Evolutionary conservation across 2,329 filamentous ascomycete genomes (phyloP), one percentile per base, ranked within the genome.

Genomic region (Amphichorda felina): DNA sequence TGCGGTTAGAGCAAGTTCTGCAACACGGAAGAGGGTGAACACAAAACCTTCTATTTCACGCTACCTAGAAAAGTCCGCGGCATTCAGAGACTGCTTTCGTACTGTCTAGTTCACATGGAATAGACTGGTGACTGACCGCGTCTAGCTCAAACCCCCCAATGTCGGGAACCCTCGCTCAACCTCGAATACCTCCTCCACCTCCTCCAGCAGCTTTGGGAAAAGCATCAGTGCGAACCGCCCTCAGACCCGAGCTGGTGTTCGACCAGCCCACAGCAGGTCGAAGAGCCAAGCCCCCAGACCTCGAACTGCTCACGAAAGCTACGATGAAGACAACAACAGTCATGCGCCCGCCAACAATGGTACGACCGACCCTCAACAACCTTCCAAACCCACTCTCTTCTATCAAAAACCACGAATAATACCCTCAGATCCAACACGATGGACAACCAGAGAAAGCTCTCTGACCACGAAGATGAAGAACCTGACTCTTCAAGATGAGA

Each of bases 181-280:
- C 34, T 29, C 25, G 15, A 29, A 9, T 13, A 30, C 32, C 30
- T 16, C 54, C 33, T 58, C 60, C 33, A 44, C 36, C 18, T 47
- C 55, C 5, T 59, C 60, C 36, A 65, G 59, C 42, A 64, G 61
- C 41, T 75, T 77, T 42, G 64, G 70, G 11, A 71, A 65, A 41
- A 79, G 72, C 46, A 53, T 75, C 19, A 74, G 76, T 2, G 63
- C 68, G 10, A 65, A 63, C 11, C 68, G 74, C 36, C 64, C 71
- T 3, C 64, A 72, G 41, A 65, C 70, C 6, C 61, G 72, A 44
- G 57, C 60, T 17, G 62, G 56, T 32, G 57, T 49, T 42, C 66
- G 68, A 41, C 56, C 67, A 30, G 59, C 64, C 36, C 68, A 65
- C 47, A 50, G 61, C 38, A 59, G 68, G 40, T 56, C 57, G 13